Conservation (phyloP, 2,329 filamentous ascomycete species). For the Triangularia verruculosa region DNA sequence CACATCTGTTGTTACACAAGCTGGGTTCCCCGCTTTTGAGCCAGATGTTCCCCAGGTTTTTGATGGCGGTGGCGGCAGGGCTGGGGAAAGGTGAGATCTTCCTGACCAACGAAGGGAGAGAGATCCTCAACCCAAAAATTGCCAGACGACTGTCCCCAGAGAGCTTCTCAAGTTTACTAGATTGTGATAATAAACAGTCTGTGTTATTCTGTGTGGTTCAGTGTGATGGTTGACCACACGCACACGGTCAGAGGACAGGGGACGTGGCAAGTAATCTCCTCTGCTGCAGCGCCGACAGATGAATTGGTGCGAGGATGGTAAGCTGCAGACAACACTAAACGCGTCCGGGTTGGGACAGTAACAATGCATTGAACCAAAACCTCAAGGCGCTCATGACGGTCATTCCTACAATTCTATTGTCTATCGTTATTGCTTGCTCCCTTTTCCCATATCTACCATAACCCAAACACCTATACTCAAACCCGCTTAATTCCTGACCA, state of each 20-base stretch:
- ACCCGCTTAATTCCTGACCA: slow-evolving; percentile 66
- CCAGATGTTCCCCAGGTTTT: neutral
- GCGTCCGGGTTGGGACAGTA: neutral
- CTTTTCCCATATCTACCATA: neutral
- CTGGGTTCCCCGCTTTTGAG: slow-evolving; percentile 12
- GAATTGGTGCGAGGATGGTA: neutral
- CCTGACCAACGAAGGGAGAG: too few relatives aligned
- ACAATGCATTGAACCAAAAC: neutral
- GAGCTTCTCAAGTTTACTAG: too few relatives aligned
- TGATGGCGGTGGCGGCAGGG: neutral
- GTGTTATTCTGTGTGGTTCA: too few relatives aligned
- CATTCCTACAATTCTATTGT: slow-evolving; percentile 17
- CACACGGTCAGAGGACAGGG: neutral
- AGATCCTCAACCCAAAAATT: too few relatives aligned
- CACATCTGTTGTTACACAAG: neutral
- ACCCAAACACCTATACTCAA: slow-evolving; percentile 32
- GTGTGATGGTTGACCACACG: too few relatives aligned
- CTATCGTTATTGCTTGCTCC: slow-evolving; percentile 14
- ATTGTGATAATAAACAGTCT: too few relatives aligned
- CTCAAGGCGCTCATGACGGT: neutral
- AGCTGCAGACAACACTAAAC: neutral
- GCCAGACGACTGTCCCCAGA: too few relatives aligned
- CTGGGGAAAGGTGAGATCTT: neutral
- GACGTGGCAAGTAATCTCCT: neutral
- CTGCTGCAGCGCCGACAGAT: neutral